A percentile compares a stretch with the other conserved stretches of the same genome.
phyloP scores from a whole-genome alignment of 2,329 filamentous ascomycete species.

The Fusarium tupiense region DNA sequence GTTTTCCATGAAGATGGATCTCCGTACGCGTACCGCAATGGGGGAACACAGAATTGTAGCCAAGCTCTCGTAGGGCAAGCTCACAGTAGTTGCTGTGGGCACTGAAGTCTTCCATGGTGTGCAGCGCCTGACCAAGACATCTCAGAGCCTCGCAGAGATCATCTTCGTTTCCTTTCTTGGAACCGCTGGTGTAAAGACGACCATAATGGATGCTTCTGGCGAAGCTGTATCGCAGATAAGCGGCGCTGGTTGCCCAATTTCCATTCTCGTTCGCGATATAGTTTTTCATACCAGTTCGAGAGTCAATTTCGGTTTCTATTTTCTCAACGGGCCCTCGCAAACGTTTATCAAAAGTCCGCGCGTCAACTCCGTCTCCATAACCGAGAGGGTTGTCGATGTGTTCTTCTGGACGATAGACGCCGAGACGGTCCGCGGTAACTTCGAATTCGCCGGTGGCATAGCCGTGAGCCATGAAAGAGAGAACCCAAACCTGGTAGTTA shows the following conservation, averaged over 20 bases:
- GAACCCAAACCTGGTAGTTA: conserved; percentile 71
- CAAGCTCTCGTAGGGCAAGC: conserved; percentile 78
- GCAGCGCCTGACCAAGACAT: conserved; percentile 78
- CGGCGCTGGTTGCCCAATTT: conserved; percentile 88
- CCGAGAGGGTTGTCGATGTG: conserved; percentile 82
- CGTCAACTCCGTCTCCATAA: conserved; percentile 88
- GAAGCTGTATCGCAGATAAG: conserved; percentile 82
- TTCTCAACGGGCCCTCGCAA: conserved; percentile 81
- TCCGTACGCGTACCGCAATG: conserved; percentile 76
- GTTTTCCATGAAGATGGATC: conserved; percentile 70
- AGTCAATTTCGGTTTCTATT: conserved; percentile 77
- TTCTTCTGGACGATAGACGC: conserved; percentile 81
- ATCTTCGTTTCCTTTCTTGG: conserved; percentile 72
- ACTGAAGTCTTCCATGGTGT: conserved; percentile 82
- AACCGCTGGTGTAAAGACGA: conserved; percentile 75
- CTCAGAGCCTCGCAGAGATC: conserved; percentile 84
- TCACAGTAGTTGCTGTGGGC: conserved; percentile 89
- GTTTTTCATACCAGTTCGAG: conserved; percentile 94
- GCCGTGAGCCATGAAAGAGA: conserved; percentile 83
- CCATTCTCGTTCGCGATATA: conserved; percentile 94
- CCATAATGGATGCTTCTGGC: conserved; percentile 80
- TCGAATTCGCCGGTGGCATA: conserved; percentile 90
- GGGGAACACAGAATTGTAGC: conserved; percentile 82
- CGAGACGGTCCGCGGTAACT: conserved; percentile 81
- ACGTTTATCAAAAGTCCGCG: conserved; percentile 81